Conservation (phyloP, 108 stramenopile species). For the Cylindrotheca fusiformis region DNA sequence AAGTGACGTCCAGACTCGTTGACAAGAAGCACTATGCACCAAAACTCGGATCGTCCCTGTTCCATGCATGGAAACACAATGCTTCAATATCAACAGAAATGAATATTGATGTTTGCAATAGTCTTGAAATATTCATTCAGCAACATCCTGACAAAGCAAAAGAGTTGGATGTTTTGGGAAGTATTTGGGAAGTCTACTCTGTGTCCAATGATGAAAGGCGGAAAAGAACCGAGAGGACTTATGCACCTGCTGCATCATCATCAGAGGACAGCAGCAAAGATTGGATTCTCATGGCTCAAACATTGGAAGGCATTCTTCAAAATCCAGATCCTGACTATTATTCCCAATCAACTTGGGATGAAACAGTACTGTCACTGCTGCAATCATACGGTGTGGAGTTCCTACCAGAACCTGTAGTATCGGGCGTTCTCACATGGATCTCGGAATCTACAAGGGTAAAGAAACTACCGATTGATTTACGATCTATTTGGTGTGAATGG, state of each 20-base stretch:
- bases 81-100: too few relatives aligned
- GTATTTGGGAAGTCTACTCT: neutral
- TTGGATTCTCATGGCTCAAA: conserved; percentile 13
- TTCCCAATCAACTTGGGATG: conserved; percentile 1
- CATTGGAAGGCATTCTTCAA: conserved; percentile 12
- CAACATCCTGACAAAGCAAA: neutral
- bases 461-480: neutral
- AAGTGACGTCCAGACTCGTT: conserved; percentile 15
- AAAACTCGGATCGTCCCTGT: neutral
- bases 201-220: neutral
- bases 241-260: neutral
- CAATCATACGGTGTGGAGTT: conserved; percentile 3
- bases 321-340: conserved; percentile 8
- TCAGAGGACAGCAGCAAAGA: neutral
- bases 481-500: conserved; percentile 12
- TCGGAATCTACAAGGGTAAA: neutral
- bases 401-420: conserved; percentile 1
- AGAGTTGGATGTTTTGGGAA: neutral
- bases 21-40: neutral
- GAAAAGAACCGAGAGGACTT: neutral
- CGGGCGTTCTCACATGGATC: conserved; percentile 1
- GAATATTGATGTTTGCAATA: conserved; percentile 4
- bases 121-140: conserved; percentile 1
- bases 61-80: neutral
- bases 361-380: conserved; percentile 13